Base-by-base conservation (phyloP, 495 filamentous ascomycete genomes). In the Jackrogersella multiformis region DNA sequence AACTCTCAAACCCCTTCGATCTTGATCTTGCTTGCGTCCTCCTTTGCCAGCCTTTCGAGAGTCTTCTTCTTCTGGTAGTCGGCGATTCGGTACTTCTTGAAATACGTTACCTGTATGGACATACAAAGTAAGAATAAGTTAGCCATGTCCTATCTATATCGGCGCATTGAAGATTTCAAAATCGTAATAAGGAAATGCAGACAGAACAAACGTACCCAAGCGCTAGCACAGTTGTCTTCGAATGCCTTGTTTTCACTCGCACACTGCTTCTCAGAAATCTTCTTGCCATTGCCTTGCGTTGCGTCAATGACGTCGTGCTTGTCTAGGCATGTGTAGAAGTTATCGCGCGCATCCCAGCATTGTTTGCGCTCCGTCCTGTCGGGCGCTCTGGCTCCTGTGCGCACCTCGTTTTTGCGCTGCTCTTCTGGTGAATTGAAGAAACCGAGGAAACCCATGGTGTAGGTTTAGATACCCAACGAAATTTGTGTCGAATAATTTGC, bases 51-150 rank as follows among this genome's bases (percentile, higher is more conserved):
- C 66, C 86, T 86, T 77, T 90, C 88, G 34, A 98, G 78, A 41
- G 90, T 90, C 77, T 89, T 82, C 66, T 91, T 89, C 74, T 92
- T 91, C 60, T 97, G 90, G 72, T 89, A 84, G 58, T 98, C 94
- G 82, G 95, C 93, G 36, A 98, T 92, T 61, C 95, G 84, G 78
- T 92, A 88, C 75, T 97, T 91, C 79, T 98, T 97, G 83, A 99
- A 99, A 78, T 99, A 97, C 78, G 91, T 91, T 59, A 98, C 92
- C 94, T 97, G 70, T 32, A n/a, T n/a, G n/a, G 7, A 30, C 4
- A 57, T 39, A 6, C 9, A 45, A 10, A 23, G 42, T 1, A 21
- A 23, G 8, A 48, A 35, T 26, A 35, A 18, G 26, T 61, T 24
- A 64, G 52, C 38, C 6, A 36, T 54, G 13, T 3, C 44, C 16